Evolutionary conservation across 441 rosid species (phyloP).

Genomic region (Flueggea neowawraea): DNA sequence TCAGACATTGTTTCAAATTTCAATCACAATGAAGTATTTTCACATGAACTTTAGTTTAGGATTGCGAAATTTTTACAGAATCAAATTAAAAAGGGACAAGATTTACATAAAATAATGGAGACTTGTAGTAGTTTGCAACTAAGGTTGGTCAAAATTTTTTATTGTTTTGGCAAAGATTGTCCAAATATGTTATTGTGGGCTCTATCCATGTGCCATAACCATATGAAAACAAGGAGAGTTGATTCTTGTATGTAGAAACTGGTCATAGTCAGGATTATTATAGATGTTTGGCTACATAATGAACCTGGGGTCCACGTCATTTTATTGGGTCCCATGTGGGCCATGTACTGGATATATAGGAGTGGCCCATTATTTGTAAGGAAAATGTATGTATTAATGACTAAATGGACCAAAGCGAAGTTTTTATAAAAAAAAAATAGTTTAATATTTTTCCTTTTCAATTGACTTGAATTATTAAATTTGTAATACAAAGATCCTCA

Average conservation of each 20-base stretch:
- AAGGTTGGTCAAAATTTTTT: not conserved
- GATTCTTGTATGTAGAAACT: not conserved
- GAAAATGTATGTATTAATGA: constrained; percentile 1
- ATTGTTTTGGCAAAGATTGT: too few relatives aligned
- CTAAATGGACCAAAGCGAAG: constrained; percentile 11
- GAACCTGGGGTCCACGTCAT: constrained; percentile 30
- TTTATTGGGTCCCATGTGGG: constrained; percentile 9
- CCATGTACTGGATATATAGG: constrained; percentile 11
- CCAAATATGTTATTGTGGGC: constrained; percentile 17
- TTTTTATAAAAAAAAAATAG: too few relatives aligned
- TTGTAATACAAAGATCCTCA: constrained; percentile 12
- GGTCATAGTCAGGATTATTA: constrained; percentile 9
- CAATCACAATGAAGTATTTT: too few relatives aligned
- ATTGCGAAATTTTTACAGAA: too few relatives aligned
- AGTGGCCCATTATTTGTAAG: constrained; percentile 19
- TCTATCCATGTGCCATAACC: constrained; percentile 47
- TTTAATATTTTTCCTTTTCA: not conserved
- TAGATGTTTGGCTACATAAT: constrained; percentile 15
- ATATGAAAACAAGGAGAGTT: constrained; percentile 12
- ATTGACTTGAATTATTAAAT: constrained; percentile 26
- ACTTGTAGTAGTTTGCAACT: too few relatives aligned
- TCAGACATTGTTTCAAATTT: too few relatives aligned
- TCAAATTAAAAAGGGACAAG: too few relatives aligned
- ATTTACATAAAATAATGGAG: too few relatives aligned
- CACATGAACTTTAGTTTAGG: too few relatives aligned